These are phyloP conservation scores for Hypsizygus ulmarius DNA, from an alignment of 1,284 basidiomycete genomes.

Conservation along the genomic window DNA sequence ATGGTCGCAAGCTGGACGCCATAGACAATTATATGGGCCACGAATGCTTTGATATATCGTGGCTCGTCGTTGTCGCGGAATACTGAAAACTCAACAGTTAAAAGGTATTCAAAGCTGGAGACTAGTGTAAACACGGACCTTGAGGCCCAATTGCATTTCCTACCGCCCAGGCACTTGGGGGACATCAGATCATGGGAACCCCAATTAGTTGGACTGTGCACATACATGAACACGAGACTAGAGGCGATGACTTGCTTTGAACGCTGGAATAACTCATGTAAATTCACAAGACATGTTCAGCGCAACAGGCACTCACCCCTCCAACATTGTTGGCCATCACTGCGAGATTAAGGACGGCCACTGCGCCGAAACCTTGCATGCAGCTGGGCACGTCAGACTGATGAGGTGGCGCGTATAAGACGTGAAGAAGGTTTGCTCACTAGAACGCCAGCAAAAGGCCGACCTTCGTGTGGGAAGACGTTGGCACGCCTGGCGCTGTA, in stretches of 20 bases:
- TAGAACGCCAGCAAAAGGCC: constrained; percentile 51
- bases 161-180: constrained; percentile 42
- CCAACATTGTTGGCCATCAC: constrained; percentile 47
- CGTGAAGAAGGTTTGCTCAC: constrained; percentile 25
- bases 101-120: background rate
- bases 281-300: constrained; percentile 26
- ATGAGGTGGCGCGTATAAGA: background rate
- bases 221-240: constrained; percentile 43
- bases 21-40: constrained; percentile 49
- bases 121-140: constrained; percentile 23
- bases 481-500: constrained; percentile 32
- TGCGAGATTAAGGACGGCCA: constrained; percentile 42
- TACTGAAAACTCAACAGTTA: constrained; percentile 25
- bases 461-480: constrained; percentile 41
- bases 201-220: background rate
- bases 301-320: constrained; percentile 29
- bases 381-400: constrained; percentile 31
- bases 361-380: constrained; percentile 44
- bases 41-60: constrained; percentile 47
- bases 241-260: constrained; percentile 49
- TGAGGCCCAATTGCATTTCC: constrained; percentile 51
- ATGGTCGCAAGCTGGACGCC: constrained; percentile 44
- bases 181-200: background rate
- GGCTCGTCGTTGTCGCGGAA: constrained; percentile 47
- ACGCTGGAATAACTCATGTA: constrained; percentile 23